Evolutionary conservation across 345 rosid genomes (phyloP).

Genomic region (Ceriops zippeliana): DNA sequence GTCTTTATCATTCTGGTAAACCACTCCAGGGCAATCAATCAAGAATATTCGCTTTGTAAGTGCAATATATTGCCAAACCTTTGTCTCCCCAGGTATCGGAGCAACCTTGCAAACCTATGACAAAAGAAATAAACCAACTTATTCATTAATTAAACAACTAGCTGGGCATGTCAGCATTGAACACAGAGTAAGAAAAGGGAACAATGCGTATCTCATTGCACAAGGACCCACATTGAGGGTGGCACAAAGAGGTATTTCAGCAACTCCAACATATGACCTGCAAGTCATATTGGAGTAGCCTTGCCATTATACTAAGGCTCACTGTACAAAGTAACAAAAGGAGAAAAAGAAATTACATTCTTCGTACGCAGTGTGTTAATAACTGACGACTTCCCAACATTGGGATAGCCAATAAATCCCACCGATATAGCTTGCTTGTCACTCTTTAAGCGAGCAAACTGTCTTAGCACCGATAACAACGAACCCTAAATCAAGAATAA

Average conservation of each 20-base stretch:
- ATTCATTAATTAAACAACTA: background rate
- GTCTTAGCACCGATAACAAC: conserved; percentile 81
- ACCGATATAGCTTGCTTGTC: conserved; percentile 97
- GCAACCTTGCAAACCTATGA: conserved; percentile 94
- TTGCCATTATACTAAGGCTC: no score
- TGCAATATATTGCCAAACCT: conserved; percentile 96
- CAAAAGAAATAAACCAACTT: conserved; percentile 1
- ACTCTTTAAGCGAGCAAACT: conserved; percentile 80
- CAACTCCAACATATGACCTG: no score
- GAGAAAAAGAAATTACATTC: conserved; percentile 43
- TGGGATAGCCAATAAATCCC: conserved; percentile 95
- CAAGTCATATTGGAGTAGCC: no score
- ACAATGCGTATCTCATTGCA: no score
- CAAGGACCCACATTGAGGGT: no score
- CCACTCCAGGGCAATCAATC: conserved; percentile 97
- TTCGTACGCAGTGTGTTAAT: conserved; percentile 92
- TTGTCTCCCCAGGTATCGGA: conserved; percentile 98
- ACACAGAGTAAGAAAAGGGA: background rate
- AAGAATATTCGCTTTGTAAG: conserved; percentile 89
- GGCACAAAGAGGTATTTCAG: no score
- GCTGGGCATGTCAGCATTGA: background rate
- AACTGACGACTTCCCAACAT: conserved; percentile 95
- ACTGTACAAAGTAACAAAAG: background rate
- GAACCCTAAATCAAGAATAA: conserved; percentile 58
- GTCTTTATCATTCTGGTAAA: conserved; percentile 80